Conservation (phyloP, 2,329 filamentous ascomycete species). For the Ceratocystis papillata region DNA sequence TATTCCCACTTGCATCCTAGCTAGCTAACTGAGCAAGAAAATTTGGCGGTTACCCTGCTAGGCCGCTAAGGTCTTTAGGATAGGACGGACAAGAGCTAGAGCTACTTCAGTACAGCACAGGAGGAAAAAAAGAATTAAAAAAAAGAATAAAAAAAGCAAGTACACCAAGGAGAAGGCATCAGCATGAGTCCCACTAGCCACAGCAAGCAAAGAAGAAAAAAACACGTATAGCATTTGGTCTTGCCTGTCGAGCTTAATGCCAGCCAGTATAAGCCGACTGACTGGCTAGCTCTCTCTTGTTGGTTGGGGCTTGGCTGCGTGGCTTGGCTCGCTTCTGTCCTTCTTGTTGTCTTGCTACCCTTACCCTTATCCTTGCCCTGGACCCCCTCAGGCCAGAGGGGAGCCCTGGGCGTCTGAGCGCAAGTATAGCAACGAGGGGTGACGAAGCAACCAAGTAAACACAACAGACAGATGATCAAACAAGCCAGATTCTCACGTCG, state of each 20-base stretch:
- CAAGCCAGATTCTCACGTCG: not conserved
- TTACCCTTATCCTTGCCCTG: not conserved
- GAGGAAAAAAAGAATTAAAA: not conserved
- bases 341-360: not conserved
- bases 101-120: too few species aligned
- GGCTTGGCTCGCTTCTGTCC: constrained; percentile 1
- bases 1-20: constrained; percentile 12
- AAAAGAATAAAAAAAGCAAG: not conserved
- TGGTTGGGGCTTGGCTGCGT: constrained; percentile 1
- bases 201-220: not conserved
- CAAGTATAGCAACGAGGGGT: not conserved
- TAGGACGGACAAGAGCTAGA: not conserved
- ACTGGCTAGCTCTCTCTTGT: not conserved
- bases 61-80: not conserved
- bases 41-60: not conserved
- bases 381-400: not conserved
- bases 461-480: constrained; percentile 9
- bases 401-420: not conserved
- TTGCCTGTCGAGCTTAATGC: not conserved
- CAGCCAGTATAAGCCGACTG: not conserved
- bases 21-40: constrained; percentile 6
- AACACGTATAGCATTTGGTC: constrained; percentile 8
- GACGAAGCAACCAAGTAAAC: not conserved
- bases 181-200: not conserved
- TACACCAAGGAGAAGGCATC: too few species aligned